phyloP scores from a whole-genome alignment of 2,329 filamentous ascomycete genomes.

The Sodiomyces alkalinus region DNA sequence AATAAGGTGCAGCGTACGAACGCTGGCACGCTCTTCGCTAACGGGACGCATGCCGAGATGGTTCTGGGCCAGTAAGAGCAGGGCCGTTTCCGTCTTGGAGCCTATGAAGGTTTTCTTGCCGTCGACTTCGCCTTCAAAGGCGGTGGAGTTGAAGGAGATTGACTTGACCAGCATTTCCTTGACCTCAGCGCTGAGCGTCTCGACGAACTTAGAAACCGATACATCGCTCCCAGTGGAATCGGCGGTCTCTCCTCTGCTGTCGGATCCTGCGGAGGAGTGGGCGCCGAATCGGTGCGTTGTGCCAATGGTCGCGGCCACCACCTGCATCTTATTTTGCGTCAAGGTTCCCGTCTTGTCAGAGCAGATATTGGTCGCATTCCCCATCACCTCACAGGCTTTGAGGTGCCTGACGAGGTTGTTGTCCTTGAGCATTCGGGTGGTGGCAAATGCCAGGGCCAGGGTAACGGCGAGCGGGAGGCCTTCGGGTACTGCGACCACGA shows the following conservation, averaged over 20 bases:
- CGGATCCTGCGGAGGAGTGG: constrained; percentile 12
- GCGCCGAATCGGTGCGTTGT: constrained; percentile 39
- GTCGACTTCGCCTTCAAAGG: constrained; percentile 60
- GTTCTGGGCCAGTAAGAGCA: constrained; percentile 53
- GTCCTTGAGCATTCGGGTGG: constrained; percentile 61
- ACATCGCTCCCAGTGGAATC: constrained; percentile 15
- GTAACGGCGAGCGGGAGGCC: constrained; percentile 67
- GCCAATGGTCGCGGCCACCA: constrained; percentile 45
- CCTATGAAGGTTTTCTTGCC: constrained; percentile 54
- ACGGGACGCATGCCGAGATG: constrained; percentile 53
- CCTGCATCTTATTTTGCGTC: constrained; percentile 55
- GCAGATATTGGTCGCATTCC: constrained; percentile 58
- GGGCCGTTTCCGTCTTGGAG: constrained; percentile 63
- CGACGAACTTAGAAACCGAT: constrained; percentile 28
- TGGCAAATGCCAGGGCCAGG: constrained; percentile 61
- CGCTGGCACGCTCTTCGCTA: constrained; percentile 45
- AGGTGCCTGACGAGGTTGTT: constrained; percentile 65
- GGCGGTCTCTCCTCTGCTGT: constrained; percentile 6
- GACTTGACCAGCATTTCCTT: constrained; percentile 43
- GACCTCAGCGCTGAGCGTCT: constrained; percentile 27
- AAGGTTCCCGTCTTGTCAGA: constrained; percentile 55
- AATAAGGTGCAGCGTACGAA: constrained; percentile 47
- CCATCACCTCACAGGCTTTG: constrained; percentile 70
- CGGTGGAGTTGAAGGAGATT: constrained; percentile 54
- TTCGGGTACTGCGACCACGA: constrained; percentile 68